Conservation (phyloP, 345 rosid genomes). For the Corchorus olitorius region DNA sequence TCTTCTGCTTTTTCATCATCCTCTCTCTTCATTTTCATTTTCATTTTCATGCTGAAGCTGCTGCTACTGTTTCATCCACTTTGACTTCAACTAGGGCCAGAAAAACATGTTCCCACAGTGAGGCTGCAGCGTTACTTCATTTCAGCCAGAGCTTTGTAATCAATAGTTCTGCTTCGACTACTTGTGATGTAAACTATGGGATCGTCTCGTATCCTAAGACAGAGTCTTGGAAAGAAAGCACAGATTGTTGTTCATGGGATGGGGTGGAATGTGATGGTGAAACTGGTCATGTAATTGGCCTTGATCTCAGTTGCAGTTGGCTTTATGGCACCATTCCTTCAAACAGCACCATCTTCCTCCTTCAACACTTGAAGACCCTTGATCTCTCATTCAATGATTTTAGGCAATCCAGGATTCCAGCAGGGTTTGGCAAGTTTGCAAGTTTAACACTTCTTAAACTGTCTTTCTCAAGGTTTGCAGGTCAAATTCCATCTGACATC, state of each 20-base stretch:
- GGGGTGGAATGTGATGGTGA: conserved; percentile 16
- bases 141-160: too few species aligned
- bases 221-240: conserved; percentile 11
- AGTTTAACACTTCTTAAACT: conserved; percentile 28
- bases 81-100: too few species aligned
- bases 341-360: conserved; percentile 18
- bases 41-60: too few species aligned
- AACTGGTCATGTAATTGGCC: conserved; percentile 25
- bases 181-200: too few species aligned
- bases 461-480: not conserved
- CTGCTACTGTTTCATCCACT: too few species aligned
- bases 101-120: too few species aligned
- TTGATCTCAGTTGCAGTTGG: conserved; percentile 20
- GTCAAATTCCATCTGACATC: too few species aligned
- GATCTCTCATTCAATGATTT: conserved; percentile 12
- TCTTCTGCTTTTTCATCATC: too few species aligned
- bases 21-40: too few species aligned
- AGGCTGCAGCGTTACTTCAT: too few species aligned
- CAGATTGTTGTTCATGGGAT: conserved; percentile 29
- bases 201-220: not conserved
- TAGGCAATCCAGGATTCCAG: conserved; percentile 17
- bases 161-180: too few species aligned
- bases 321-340: not conserved
- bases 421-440: not conserved
- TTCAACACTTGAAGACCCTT: conserved; percentile 15